Base-by-base conservation (phyloP, 441 rosid species). In the Gossypium aridum region DNA sequence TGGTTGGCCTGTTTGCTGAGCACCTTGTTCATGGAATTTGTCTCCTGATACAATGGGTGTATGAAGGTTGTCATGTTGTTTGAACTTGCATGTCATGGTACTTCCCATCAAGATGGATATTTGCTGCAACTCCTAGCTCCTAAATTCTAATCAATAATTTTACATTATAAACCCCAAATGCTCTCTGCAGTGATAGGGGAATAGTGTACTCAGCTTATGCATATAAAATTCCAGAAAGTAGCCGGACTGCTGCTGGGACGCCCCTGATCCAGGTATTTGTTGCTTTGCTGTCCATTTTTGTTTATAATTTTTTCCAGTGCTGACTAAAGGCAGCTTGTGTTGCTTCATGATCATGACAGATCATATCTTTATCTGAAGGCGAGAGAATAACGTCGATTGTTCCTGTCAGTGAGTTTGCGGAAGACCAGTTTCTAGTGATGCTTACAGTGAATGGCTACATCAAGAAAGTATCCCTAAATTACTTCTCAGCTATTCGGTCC, bases 201-300 rank as follows among this genome's bases (percentile, higher is more conserved):
- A 90, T 91, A 75, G 99, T 95, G 54, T 93, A 93, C 86, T 90
- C 99, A 57, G 87, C 96, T 28, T 96, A 96, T 78, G 98, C 99
- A n/a, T 95, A 88, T 80, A 95, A 93, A 88, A 93, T 93, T 75
- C 94, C 99, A 65, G 97, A 95, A 84, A 88, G 95, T 82, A 83
- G 90, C 31, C 89, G 97, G 69, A 85, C 80, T 83, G 98, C 99
- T 66, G 98, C 98, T 72, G 99, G 99, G 10, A 90, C 94, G 17
- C 98, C 99, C 49, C 76, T 95, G 81, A 86, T 95, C 49, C 99
- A 95, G 95, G 99, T 95, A 84, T 49, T 77, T 16, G 71, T 34
- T 64, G n/a, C 65, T 72, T 45, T 34, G 73, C 17, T 77, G 51
- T 75, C 49, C 64, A 75, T 4, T 70, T 56, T 71, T 64, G 14